Base-by-base conservation (phyloP, 208 protist genomes). In the Leishmania martiniquensis region DNA sequence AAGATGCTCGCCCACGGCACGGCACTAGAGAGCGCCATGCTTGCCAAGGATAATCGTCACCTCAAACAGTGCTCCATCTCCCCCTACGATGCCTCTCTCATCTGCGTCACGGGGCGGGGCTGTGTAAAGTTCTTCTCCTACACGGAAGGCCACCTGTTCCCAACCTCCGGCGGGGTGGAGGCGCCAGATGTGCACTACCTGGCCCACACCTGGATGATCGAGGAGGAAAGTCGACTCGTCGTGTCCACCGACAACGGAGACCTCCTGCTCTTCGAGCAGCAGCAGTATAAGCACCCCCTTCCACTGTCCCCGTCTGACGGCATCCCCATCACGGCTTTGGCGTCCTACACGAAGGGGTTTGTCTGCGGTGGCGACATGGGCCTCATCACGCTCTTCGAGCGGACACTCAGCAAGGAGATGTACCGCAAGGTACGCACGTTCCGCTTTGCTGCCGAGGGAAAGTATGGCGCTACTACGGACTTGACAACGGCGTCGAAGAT, bases 361-460 rank as follows among this genome's bases (percentile, higher is more conserved):
- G 94, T 99, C 34, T 98, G 96, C 71, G 97, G 96, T 7, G 92
- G 96, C 20, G 97, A 98, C 75, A 95, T 97, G 86, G 97, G 98
- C n/a, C 80, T 97, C 57, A 93, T 99, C 75, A 93, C 88, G 44
- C 94, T 98, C 45, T 99, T 97, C 84, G 98, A 99, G 85, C 86
- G 89, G 25, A 92, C 89, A 29, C 94, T 98, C 76, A 98, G 91
- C 77, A 97, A 96, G 77, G 93, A 98, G 73, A 90, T 99, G 89
- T 99, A 98, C 82, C 92, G 90, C 71, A 98, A 97, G 89, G 96
- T 97, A 57, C 93, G 96, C 76, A 97, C 89, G 44, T 96, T 97
- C 77, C 91, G 91, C 77, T 97, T 98, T 82, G 90, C 91, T 59
- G 89, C 89, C 22, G 91, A 97, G 63, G 85, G 77, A 55, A 84